Base-by-base conservation (phyloP, 495 filamentous ascomycete genomes). In the Lasiosphaeria hispida region DNA sequence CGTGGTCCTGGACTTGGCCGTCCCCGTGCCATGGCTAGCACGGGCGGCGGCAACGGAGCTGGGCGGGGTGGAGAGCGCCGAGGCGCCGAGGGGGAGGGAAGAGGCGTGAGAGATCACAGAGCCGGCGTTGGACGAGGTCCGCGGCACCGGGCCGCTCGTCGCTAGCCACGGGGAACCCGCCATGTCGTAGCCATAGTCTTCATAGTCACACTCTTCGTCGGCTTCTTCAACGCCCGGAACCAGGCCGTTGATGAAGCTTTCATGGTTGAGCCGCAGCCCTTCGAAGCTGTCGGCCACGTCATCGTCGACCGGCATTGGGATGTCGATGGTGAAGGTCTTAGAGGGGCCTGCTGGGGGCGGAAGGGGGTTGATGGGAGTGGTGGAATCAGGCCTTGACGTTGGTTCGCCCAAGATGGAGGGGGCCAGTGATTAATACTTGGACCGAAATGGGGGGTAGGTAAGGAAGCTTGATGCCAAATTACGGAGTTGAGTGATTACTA, bases 291-390 rank as follows among this genome's bases (percentile, higher is more conserved):
- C 67, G 35, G 57, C 50, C 5, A 67, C 55, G 41, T 71, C 64
- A 1, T 64, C 64, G 45, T 74, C 72, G 4, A 53, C 51, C 0
- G 70, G 64, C 65, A 78, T 72, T 38, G 72, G 62, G 53, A 80
- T 76, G 69, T 80, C 75, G 63, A 80, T 80, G 45, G 74, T 78
- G 58, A 80, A 80, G 36, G 75, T 80, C 60, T 74, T 74, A 59
- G 73, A 75, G 6, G 76, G 76, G 5, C 71, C 72, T n/a, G 73
- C 63, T 2, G 70, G 69, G 9, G 61, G 64, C 2, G 63, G 63
- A 23, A 35, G 43, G 34, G 34, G 19, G 7, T 18, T 37, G 43
- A 19, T 19, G 35, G 23, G 42, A 10, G 44, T 35, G 2, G 34
- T 14, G 30, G 47, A 34, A 34, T 39, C 10, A 33, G 23, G 23